Conservation (phyloP, 176 grass and related monocot genomes). For the Cocos nucifera region DNA sequence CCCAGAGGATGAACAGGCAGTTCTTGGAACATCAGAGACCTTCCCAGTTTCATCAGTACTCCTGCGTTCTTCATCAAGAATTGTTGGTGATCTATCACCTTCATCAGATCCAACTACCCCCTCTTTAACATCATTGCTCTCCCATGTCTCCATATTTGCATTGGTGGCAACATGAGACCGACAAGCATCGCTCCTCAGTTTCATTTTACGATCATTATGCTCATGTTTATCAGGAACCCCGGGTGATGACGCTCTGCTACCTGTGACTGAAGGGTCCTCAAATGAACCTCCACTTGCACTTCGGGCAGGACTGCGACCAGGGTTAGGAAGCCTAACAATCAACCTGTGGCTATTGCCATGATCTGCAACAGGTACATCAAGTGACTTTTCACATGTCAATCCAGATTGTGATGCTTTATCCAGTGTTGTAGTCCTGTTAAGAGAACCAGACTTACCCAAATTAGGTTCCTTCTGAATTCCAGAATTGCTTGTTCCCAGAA, state of each 20-base stretch:
- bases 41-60: slow-evolving; percentile 32
- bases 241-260: slow-evolving; percentile 42
- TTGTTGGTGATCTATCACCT: slow-evolving; percentile 46
- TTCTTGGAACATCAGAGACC: slow-evolving; percentile 30
- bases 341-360: slow-evolving; percentile 49
- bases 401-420: slow-evolving; percentile 58
- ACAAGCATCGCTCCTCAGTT: slow-evolving; percentile 40
- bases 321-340: slow-evolving; percentile 67
- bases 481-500: slow-evolving; percentile 15
- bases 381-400: slow-evolving; percentile 46
- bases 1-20: slow-evolving; percentile 29
- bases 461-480: slow-evolving; percentile 52
- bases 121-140: slow-evolving; percentile 53
- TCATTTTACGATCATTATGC: slow-evolving; percentile 49
- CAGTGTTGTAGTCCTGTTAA: slow-evolving; percentile 31
- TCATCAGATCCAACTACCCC: slow-evolving; percentile 38
- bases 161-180: slow-evolving; percentile 26
- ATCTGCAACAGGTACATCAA: slow-evolving; percentile 28
- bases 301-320: slow-evolving; percentile 50
- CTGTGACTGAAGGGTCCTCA: slow-evolving; percentile 51
- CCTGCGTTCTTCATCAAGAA: slow-evolving; percentile 45
- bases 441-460: slow-evolving; percentile 29
- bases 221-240: slow-evolving; percentile 52
- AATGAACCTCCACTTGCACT: slow-evolving; percentile 42
- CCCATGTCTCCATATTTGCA: slow-evolving; percentile 44